Base-by-base conservation (phyloP, 768 basidiomycete species). In the Amanita inopinata region DNA sequence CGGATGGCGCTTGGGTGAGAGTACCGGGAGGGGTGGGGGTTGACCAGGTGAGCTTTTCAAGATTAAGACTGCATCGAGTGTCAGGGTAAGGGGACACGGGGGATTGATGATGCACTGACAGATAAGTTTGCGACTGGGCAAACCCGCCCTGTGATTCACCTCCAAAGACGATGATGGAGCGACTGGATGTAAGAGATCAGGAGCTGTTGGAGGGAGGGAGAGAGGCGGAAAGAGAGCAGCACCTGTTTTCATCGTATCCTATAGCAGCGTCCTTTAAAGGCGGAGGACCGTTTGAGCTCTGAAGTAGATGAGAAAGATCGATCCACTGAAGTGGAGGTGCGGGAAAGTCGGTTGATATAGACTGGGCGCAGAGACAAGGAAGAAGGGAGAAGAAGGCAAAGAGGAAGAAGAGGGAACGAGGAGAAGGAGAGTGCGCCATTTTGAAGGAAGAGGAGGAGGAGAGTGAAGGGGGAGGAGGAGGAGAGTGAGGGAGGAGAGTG, bases 291-390 rank as follows among this genome's bases (percentile, higher is more conserved):
- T 72, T 43, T 1, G 79, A 56, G 23, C 83, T 82, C 22, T 60
- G 61, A 32, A 83, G 62, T 40, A 77, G 62, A 49, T 50, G 47
- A 3, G 80, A 73, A 51, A 88, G 63, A 58, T 85, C 83, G 56
- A 89, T 74, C 86, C 79, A 83, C 60, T 84, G 79, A 3, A 83
- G 64, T 30, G 79, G 79, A 18, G 80, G 80, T 5, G 80, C 62
- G 3, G 77, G 65, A 27, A 68, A 71, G 48, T 51, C 59, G 1
- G 73, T 76, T 11, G 78, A 71, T 40, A 76, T 70, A 40, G 65
- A 59, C 52, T 75, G 74, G 39, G 73, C 65, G 45, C 49, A 44
- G 51, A 53, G 52, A 40, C 53, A 22, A 40, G 43, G 49, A 52
- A 48, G 31, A 45, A 51, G 45, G 49, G 56, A 48, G 51, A 53